Percentiles rank a stretch among this genome's conserved stretches.
Conservation (phyloP, 1,284 basidiomycete species). For the Schizopora paradoxa region DNA sequence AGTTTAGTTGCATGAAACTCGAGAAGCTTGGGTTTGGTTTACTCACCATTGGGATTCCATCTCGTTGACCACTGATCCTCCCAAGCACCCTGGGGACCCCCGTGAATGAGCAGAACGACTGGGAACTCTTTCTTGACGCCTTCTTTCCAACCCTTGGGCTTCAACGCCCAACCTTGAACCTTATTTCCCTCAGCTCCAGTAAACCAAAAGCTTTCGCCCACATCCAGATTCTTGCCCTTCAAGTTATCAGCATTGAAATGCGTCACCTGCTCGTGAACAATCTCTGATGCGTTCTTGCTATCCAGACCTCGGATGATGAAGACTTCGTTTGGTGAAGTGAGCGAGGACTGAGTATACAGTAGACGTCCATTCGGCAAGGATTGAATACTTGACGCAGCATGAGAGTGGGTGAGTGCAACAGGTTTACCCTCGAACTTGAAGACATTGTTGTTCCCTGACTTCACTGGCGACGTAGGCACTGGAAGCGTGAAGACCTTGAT, state of each 20-base stretch:
- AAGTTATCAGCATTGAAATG: constrained; percentile 54
- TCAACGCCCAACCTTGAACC: constrained; percentile 81
- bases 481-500: constrained; percentile 69
- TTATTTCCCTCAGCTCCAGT: constrained; percentile 64
- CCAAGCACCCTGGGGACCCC: constrained; percentile 80
- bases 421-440: constrained; percentile 47
- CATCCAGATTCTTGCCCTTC: constrained; percentile 47
- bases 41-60: constrained; percentile 80
- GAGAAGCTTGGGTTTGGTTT: background rate
- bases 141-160: constrained; percentile 68
- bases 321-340: constrained; percentile 70
- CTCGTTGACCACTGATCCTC: constrained; percentile 78
- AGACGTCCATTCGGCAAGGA: constrained; percentile 53
- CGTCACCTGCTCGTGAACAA: constrained; percentile 47
- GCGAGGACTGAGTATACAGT: constrained; percentile 62
- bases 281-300: constrained; percentile 22
- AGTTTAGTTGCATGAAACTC: background rate
- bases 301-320: constrained; percentile 51
- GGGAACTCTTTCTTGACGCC: constrained; percentile 74
- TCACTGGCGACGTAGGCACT: constrained; percentile 53
- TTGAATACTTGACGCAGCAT: constrained; percentile 57
- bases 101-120: constrained; percentile 68
- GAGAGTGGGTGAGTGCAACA: constrained; percentile 49
- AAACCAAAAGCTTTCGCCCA: constrained; percentile 82
- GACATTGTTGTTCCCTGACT: constrained; percentile 45